Conservation (phyloP, 768 basidiomycete genomes). For the Tylopilus cervinicoccineus region DNA sequence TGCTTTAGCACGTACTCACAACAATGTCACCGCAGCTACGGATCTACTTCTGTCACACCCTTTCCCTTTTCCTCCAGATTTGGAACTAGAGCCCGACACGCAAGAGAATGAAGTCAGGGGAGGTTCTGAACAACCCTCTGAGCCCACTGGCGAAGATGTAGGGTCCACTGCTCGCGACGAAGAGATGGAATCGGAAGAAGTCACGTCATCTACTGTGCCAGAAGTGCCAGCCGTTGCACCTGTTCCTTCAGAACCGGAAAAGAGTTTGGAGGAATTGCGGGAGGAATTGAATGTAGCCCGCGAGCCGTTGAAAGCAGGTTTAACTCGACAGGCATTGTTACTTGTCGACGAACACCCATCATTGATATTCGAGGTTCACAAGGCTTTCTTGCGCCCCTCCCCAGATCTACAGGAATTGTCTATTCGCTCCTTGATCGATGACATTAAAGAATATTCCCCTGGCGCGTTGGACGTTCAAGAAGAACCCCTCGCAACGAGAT, state of each 20-base stretch:
- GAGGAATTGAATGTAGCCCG: conserved; percentile 63
- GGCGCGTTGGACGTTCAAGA: conserved; percentile 67
- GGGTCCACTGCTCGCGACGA: conserved; percentile 24
- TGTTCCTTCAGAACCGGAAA: conserved; percentile 23
- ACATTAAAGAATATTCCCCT: conserved; percentile 67
- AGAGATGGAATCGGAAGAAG: conserved; percentile 25
- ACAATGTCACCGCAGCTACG: conserved; percentile 86
- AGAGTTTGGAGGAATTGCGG: conserved; percentile 60
- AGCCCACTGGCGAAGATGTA: conserved; percentile 27
- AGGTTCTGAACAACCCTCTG: conserved; percentile 25
- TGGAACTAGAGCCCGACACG: conserved; percentile 32
- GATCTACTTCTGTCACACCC: conserved; percentile 84
- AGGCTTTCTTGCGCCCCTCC: conserved; percentile 68
- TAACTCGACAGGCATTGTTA: conserved; percentile 67
- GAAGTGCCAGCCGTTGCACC: conserved; percentile 15
- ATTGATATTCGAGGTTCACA: conserved; percentile 84
- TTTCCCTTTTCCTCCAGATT: conserved; percentile 70
- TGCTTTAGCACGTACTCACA: conserved; percentile 79
- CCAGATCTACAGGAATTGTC: conserved; percentile 60
- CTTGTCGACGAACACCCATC: conserved; percentile 86
- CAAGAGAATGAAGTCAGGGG: conserved; percentile 12
- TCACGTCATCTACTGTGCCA: conserved; percentile 7
- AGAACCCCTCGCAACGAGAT: conserved; percentile 73
- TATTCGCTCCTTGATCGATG: conserved; percentile 69
- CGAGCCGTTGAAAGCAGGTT: conserved; percentile 56